phyloP scores from a whole-genome alignment of 2,329 filamentous ascomycete genomes.

The Aureobasidium sp. region DNA sequence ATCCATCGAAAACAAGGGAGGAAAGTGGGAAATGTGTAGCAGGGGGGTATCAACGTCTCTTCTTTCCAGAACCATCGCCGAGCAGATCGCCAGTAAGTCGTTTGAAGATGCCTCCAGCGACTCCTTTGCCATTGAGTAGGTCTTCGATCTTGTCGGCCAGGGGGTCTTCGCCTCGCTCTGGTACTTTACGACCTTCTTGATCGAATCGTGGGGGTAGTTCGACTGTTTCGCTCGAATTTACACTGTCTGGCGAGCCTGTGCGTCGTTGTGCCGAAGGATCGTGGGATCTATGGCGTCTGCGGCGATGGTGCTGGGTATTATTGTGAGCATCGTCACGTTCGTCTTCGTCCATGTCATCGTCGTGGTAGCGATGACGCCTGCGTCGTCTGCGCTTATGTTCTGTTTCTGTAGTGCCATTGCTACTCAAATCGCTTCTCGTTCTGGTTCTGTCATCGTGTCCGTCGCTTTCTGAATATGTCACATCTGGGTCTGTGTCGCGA shows the following conservation, averaged over 20 bases:
- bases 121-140: constrained; percentile 25
- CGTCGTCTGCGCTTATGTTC: constrained; percentile 12
- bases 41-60: constrained; percentile 8
- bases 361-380: constrained; percentile 11
- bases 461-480: neutral
- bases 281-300: constrained; percentile 11
- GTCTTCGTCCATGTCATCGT: neutral
- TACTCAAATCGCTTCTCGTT: constrained; percentile 9
- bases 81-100: constrained; percentile 21
- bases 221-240: constrained; percentile 25
- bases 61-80: constrained; percentile 4
- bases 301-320: neutral
- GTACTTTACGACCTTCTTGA: constrained; percentile 28
- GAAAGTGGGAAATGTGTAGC: neutral
- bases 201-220: constrained; percentile 33
- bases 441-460: constrained; percentile 11
- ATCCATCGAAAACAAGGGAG: neutral
- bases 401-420: constrained; percentile 11
- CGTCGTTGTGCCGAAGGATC: neutral
- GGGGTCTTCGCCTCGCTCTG: constrained; percentile 24
- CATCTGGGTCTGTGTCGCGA: neutral
- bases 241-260: constrained; percentile 15
- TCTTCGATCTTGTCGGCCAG: constrained; percentile 27
- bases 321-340: neutral
- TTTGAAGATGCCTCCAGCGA: constrained; percentile 25